Percentiles rank a stretch among this genome's conserved stretches.
These are phyloP conservation scores for Fonsecaea erecta DNA, from an alignment of 2,329 filamentous ascomycete genomes.

Conservation along the genomic window DNA sequence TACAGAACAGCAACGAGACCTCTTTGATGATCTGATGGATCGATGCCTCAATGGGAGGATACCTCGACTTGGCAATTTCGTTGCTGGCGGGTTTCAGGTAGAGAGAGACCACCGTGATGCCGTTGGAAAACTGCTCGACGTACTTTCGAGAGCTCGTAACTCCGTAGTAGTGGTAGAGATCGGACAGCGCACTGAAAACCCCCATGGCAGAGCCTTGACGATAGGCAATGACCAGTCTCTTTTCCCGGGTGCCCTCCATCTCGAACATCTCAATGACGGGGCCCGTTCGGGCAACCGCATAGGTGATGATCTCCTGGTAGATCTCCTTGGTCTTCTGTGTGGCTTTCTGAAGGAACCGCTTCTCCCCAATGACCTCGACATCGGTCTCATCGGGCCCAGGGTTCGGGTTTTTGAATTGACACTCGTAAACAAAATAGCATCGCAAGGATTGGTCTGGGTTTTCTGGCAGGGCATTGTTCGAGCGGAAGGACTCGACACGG, in stretches of 20 bases:
- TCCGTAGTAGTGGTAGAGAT: constrained; percentile 98
- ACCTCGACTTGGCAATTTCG: constrained; percentile 58
- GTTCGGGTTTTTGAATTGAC: constrained; percentile 79
- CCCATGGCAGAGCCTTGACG: constrained; percentile 89
- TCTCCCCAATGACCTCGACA: constrained; percentile 88
- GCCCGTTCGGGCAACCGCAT: constrained; percentile 81
- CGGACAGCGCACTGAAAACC: constrained; percentile 91
- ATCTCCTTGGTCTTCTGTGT: constrained; percentile 94
- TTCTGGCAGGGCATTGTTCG: constrained; percentile 75
- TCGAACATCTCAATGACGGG: constrained; percentile 98
- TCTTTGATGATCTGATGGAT: constrained; percentile 99
- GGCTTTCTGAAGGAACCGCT: constrained; percentile 92
- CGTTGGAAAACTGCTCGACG: constrained; percentile 98
- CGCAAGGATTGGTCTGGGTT: constrained; percentile 80
- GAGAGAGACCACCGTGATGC: constrained; percentile 94
- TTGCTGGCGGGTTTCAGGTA: constrained; percentile 78
- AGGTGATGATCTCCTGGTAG: constrained; percentile 90
- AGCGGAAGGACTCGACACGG: constrained; percentile 96
- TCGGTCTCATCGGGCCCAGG: constrained; percentile 79
- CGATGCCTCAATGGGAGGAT: constrained; percentile 86
- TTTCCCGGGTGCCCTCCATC: constrained; percentile 87
- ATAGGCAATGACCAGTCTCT: constrained; percentile 92
- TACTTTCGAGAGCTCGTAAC: constrained; percentile 96
- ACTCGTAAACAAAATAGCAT: constrained; percentile 99
- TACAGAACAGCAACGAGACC: constrained; percentile 93